Conservation (phyloP, 805 yeast species). For the Suhomyces sp. region DNA sequence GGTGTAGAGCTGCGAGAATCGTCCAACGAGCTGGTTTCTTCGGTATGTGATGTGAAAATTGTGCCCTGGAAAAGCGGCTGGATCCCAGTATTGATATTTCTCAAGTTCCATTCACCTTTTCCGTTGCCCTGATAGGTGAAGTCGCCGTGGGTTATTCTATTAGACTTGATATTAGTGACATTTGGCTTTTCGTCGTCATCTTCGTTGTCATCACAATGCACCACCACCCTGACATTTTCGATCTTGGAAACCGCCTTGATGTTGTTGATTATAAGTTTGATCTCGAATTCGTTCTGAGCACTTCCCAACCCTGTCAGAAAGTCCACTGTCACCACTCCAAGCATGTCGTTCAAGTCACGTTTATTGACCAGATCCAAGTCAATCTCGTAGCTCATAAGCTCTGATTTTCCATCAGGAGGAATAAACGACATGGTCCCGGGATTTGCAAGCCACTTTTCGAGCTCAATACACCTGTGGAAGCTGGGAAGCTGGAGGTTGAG, state of each 20-base stretch:
- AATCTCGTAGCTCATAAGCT: conserved; percentile 60
- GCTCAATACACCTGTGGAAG: conserved; percentile 68
- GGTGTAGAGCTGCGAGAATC: conserved; percentile 14
- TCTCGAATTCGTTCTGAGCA: conserved; percentile 59
- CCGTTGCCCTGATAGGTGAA: conserved; percentile 53
- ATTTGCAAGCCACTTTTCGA: conserved; percentile 46
- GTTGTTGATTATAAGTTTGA: conserved; percentile 45
- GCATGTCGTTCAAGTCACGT: conserved; percentile 20
- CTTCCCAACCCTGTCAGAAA: conserved; percentile 52
- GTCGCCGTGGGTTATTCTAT: conserved; percentile 76
- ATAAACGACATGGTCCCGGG: conserved; percentile 59
- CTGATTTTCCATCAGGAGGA: conserved; percentile 84
- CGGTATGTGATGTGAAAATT: conserved; percentile 23
- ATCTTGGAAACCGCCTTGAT: conserved; percentile 29
- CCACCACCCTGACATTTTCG: conserved; percentile 30
- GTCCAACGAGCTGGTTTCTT: conserved; percentile 2
- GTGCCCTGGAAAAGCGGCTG: conserved; percentile 66
- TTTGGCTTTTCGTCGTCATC: conserved; percentile 4
- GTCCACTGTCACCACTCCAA: conserved; percentile 58
- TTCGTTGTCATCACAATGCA: conserved; percentile 16
- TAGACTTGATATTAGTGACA: conserved; percentile 46
- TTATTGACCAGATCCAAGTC: conserved; percentile 40
- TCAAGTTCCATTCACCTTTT: conserved; percentile 66
- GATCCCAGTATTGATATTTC: conserved; percentile 56
- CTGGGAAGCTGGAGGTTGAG: conserved; percentile 55